phyloP scores from a whole-genome alignment of 768 basidiomycete genomes.

The Floccularia luteovirens region DNA sequence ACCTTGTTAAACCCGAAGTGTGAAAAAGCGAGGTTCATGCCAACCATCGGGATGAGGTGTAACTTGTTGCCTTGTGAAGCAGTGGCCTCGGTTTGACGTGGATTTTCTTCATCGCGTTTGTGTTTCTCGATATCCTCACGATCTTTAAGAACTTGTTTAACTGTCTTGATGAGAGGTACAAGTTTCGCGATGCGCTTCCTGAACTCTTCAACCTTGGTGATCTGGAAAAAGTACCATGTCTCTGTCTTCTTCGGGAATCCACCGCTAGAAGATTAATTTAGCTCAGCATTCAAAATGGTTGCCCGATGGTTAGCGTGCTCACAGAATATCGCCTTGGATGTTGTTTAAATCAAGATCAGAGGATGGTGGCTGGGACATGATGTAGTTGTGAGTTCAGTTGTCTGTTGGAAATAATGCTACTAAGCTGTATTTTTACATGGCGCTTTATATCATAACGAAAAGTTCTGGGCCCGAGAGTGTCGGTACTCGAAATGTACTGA shows the following conservation, averaged over 20 bases:
- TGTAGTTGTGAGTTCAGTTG: too few species aligned
- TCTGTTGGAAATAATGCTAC: too few species aligned
- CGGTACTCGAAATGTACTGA: too few species aligned
- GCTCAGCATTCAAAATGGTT: too few species aligned
- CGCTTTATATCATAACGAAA: too few species aligned
- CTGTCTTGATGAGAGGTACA: constrained; percentile 37
- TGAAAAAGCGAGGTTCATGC: constrained; percentile 49
- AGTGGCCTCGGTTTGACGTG: too few species aligned
- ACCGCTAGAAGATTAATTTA: constrained; percentile 20
- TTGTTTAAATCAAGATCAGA: constrained; percentile 28
- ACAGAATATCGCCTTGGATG: constrained; percentile 44
- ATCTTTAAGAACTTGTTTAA: constrained; percentile 32
- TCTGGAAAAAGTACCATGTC: constrained; percentile 43
- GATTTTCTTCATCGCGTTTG: constrained; percentile 24
- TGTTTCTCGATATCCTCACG: constrained; percentile 28
- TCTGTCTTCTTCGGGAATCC: constrained; percentile 51
- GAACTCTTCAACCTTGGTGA: constrained; percentile 35
- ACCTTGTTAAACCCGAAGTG: constrained; percentile 38
- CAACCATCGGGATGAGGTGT: constrained; percentile 28
- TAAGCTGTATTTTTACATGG: too few species aligned
- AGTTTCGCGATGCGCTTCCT: constrained; percentile 30
- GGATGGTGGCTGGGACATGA: constrained; percentile 5
- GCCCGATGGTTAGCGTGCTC: too few species aligned
- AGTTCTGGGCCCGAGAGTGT: too few species aligned
- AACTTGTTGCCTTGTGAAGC: too few species aligned